Conservation (phyloP, 352 stramenopile genomes). For the Blastocystis hominis region DNA sequence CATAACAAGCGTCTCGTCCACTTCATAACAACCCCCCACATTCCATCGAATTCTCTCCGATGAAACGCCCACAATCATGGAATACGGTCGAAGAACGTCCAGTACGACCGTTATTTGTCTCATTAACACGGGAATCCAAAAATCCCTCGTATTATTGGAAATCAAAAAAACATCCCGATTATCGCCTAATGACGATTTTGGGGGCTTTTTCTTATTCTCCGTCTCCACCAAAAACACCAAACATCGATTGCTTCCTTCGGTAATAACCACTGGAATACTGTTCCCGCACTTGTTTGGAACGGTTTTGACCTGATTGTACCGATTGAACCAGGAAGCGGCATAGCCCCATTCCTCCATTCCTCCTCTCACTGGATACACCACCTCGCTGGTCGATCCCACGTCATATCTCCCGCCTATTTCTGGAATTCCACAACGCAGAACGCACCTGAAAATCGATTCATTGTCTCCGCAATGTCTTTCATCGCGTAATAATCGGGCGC, state of each 20-base stretch:
- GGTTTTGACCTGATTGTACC: background rate
- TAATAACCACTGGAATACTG: background rate
- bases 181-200: background rate
- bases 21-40: conserved; percentile 32
- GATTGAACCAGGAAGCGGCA: conserved; percentile 37
- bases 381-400: conserved; percentile 25
- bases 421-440: background rate
- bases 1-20: background rate
- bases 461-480: background rate
- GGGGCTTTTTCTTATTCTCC: background rate
- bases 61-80: background rate
- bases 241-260: background rate
- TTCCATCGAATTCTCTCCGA: background rate
- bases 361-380: conserved; percentile 44
- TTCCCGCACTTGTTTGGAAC: background rate
- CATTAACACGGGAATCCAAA: background rate
- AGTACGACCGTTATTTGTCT: background rate
- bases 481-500: conserved; percentile 32
- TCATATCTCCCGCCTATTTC: background rate
- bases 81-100: background rate
- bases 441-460: background rate
- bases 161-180: background rate
- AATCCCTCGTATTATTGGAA: background rate
- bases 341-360: conserved; percentile 57
- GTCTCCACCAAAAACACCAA: conserved; percentile 14